Base-by-base conservation (phyloP, 2,329 filamentous ascomycete species). In the Triangularia setosa region DNA sequence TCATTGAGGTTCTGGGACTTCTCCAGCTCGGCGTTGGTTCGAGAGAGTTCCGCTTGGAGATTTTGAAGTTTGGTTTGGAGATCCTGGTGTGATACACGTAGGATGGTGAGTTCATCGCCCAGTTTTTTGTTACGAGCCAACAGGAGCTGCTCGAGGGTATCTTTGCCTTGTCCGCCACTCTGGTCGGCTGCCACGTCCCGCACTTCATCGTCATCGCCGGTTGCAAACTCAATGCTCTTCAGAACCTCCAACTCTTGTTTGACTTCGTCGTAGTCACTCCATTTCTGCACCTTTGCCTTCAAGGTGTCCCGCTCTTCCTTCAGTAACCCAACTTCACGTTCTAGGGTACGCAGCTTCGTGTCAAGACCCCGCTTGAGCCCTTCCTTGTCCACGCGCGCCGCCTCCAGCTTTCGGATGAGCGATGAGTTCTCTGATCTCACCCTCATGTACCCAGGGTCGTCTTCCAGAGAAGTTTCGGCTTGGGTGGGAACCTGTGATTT, bases 151-250 rank as follows among this genome's bases (percentile, higher is more conserved):
- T 99, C 95, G 9, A 99, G 79, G 1, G 90, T 93, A 71, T 96
- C 92, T 53, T 90, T 90, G 58, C 80, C 79, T 16, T 25, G 74
- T 2, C 79, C 71, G 2, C 84, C 84, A 70, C 87, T 87, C 12
- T 81, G 74, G 23, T 73, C 72, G 44, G 73, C 74, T 18, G 70
- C 65, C 11, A 61, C 35, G 48, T 71, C 69, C 25, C 63, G 67
- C 27, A 58, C 79, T 1, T 90, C 88, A 56, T 93, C 91, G 65
- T 96, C 93, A 67, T 94, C 91, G 7, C 92, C 93, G 0, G 92
- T 94, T 1, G 94, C 91, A 72, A 99, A 97, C 75, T 99, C 95
- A 71, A 99, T 97, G 70, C 94, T 96, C 85, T 97, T 97, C 66
- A 99, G 85, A 66, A 98, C 93, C 72, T 98, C 94, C 2, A 99